A percentile compares a stretch with the other conserved stretches of the same genome.
These are phyloP conservation scores for Lecanosticta acicola DNA, from an alignment of 2,329 filamentous ascomycete genomes.

Conservation along the genomic window DNA sequence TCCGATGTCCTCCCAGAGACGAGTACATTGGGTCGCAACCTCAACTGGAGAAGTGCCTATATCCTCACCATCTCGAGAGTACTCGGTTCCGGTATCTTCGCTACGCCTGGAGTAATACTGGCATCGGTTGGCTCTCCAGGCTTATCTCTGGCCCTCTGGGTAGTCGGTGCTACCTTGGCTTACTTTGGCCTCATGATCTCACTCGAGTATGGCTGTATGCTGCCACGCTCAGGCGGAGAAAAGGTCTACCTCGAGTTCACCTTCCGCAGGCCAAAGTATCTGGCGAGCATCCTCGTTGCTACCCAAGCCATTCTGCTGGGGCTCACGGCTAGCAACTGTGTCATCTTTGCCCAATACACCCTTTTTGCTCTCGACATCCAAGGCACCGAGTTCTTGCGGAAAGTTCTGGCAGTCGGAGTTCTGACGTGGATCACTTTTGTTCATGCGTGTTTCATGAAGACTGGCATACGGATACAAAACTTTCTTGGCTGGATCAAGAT, in stretches of 20 bases:
- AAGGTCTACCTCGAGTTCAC: slow-evolving; percentile 69
- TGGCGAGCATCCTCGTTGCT: slow-evolving; percentile 60
- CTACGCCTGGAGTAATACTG: slow-evolving; percentile 63
- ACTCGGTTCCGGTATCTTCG: slow-evolving; percentile 66
- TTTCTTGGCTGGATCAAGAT: slow-evolving; percentile 39
- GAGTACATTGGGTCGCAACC: slow-evolving; percentile 52
- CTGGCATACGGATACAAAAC: slow-evolving; percentile 37
- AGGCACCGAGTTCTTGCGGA: slow-evolving; percentile 48
- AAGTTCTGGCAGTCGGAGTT: slow-evolving; percentile 43
- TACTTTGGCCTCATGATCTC: slow-evolving; percentile 51
- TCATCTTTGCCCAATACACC: slow-evolving; percentile 20
- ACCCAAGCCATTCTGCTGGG: slow-evolving; percentile 59
- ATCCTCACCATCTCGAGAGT: slow-evolving; percentile 64
- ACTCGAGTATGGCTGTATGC: slow-evolving; percentile 65
- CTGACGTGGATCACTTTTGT: slow-evolving; percentile 36
- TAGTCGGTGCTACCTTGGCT: slow-evolving; percentile 56
- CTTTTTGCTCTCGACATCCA: slow-evolving; percentile 52
- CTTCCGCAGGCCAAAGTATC: slow-evolving; percentile 57
- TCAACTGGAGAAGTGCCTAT: slow-evolving; percentile 52
- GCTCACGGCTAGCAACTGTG: slow-evolving; percentile 63
- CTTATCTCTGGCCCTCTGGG: slow-evolving; percentile 57
- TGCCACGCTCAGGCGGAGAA: slow-evolving; percentile 60
- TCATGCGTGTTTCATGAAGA: slow-evolving; percentile 35
- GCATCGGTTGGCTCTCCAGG: slow-evolving; percentile 62
- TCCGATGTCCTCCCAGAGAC: slow-evolving; percentile 57